Evolutionary conservation across 306 rosid genomes (phyloP).

Genomic region (Gastrolobium bilobum): DNA sequence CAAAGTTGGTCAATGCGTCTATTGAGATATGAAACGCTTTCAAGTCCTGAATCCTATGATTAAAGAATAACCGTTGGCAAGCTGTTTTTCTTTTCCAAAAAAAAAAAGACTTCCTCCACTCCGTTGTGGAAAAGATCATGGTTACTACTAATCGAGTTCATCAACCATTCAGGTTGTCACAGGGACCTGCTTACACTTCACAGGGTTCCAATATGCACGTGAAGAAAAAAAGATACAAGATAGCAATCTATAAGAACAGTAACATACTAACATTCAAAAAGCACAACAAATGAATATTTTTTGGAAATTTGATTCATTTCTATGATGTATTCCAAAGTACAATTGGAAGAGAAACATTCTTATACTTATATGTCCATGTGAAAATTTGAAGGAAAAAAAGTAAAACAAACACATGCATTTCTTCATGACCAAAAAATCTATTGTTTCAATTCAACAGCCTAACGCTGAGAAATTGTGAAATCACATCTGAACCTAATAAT

Average conservation of each 20-base stretch:
- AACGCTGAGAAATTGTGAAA: constrained; percentile 48
- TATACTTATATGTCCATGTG: constrained; percentile 39
- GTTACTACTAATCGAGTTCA: neutral
- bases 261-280: constrained; percentile 2
- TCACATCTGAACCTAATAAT: constrained; percentile 31
- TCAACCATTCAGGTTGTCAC: constrained; percentile 12
- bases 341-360: constrained; percentile 39
- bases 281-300: constrained; percentile 22
- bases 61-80: constrained; percentile 7
- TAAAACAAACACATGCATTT: constrained; percentile 41
- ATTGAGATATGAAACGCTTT: neutral
- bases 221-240: neutral
- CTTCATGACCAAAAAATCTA: constrained; percentile 53
- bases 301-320: constrained; percentile 38
- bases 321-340: constrained; percentile 46
- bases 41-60: constrained; percentile 15
- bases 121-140: neutral
- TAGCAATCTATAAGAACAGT: constrained; percentile 3
- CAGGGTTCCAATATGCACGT: neutral
- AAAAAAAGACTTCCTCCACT: neutral
- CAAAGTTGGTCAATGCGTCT: constrained; percentile 14
- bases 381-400: constrained; percentile 16
- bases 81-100: neutral
- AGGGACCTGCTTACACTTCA: constrained; percentile 38
- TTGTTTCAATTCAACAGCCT: constrained; percentile 50